Percentiles rank a stretch among this genome's conserved stretches.
Conservation (phyloP, 768 basidiomycete species). For the Vararia minispora region DNA sequence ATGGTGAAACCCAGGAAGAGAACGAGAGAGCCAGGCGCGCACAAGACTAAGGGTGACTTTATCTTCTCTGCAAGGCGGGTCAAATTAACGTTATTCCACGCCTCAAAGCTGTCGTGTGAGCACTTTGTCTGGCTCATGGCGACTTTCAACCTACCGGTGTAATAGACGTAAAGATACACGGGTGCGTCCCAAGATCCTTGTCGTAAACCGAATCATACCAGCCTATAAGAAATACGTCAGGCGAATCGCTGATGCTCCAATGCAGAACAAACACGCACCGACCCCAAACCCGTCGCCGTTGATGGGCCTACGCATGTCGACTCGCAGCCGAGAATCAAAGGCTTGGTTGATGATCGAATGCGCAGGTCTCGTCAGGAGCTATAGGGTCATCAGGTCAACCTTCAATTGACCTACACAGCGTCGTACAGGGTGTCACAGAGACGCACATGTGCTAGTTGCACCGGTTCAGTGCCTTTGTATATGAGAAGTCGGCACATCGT, state of each 20-base stretch:
- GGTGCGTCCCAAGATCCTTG: constrained; percentile 74
- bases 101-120: constrained; percentile 33
- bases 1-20: constrained; percentile 1
- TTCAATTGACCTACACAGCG: no score
- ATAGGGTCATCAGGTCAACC: constrained; percentile 1
- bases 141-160: constrained; percentile 65
- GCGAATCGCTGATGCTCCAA: background rate
- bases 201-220: constrained; percentile 91
- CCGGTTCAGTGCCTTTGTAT: constrained; percentile 91
- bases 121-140: background rate
- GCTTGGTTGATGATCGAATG: constrained; percentile 98
- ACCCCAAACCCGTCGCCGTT: constrained; percentile 97
- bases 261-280: constrained; percentile 33
- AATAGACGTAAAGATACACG: constrained; percentile 93
- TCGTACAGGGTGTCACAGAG: no score
- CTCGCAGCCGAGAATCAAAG: constrained; percentile 82
- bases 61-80: constrained; percentile 94
- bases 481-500: constrained; percentile 85
- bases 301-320: constrained; percentile 76
- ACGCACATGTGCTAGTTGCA: constrained; percentile 77
- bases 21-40: constrained; percentile 19
- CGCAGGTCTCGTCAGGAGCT: constrained; percentile 87
- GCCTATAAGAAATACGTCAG: constrained; percentile 31
- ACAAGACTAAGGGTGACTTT: constrained; percentile 93
- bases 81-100: constrained; percentile 95